Evolutionary conservation across 805 yeast species (phyloP), one percentile per base, ranked within the genome.

Genomic region (Candida ficus): DNA sequence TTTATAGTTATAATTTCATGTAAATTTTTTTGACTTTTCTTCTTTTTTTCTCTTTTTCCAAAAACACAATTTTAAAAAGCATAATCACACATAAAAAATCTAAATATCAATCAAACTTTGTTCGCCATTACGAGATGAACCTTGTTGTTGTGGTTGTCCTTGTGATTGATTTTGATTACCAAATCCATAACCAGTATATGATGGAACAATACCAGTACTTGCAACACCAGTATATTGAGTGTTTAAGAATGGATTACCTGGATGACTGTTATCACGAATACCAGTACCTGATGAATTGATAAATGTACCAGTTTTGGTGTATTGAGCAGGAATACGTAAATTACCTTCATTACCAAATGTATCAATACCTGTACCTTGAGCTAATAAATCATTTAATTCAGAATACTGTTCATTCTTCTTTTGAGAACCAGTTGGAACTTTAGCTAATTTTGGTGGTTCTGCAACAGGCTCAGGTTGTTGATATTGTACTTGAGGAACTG

Each of bases 151-250:
- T 37, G n/a, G n/a, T n/a, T 43, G 52, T 46, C 47, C 49, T 31
- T 44, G 45, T 29, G 43, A 43, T 37, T 49, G 58, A 23, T 61
- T 63, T 47, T 80, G 87, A 52, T 89, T 90, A 36, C 97, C 97
- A 63, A 90, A 90, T 1, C 98, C 98, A 57, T 79, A 89, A 3
- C 98, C 98, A 2, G 98, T 90, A 56, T 84, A 81, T 3, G 93
- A 80, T 6, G 95, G 90, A 37, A 82, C 78, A 44, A 88, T 73
- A 21, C 67, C 71, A 12, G 85, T 70, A 26, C 80, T 69, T 23
- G 85, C 80, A 25, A 81, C 72, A 25, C 89, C 89, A 1, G 87
- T 80, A 57, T 78, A 84, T 57, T 88, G 95, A 23, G 78, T 73
- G 41, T 72, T 76, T 70, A 52, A 54, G 50, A 69, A 70, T 22